A percentile compares a stretch with the other conserved stretches of the same genome.
These are phyloP conservation scores for Penicillium sp. DNA, from an alignment of 2,329 filamentous ascomycete species.

Conservation along the genomic window DNA sequence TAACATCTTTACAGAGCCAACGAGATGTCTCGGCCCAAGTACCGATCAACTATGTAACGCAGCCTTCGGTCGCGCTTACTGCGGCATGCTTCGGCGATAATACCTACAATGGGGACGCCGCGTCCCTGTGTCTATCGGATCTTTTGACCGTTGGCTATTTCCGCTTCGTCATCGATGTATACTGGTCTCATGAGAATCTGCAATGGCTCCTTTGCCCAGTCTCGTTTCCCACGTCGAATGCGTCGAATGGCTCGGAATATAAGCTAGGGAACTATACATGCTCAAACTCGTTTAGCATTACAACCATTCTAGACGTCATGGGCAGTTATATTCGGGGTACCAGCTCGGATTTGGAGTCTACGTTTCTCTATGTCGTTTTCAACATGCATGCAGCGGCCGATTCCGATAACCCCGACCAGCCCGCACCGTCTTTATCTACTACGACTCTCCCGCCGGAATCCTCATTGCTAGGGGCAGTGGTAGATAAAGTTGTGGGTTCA, in stretches of 20 bases:
- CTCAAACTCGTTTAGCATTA: conserved; percentile 50
- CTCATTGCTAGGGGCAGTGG: conserved; percentile 45
- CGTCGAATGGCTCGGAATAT: conserved; percentile 31
- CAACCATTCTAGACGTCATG: conserved; percentile 48
- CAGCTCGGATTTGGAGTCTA: conserved; percentile 52
- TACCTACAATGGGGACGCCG: conserved; percentile 51
- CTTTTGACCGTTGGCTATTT: conserved; percentile 58
- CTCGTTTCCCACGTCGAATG: conserved; percentile 38
- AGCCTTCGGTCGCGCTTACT: conserved; percentile 53
- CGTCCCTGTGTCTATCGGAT: conserved; percentile 59
- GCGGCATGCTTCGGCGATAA: conserved; percentile 56
- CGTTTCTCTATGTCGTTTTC: conserved; percentile 51
- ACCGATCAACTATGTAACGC: conserved; percentile 60
- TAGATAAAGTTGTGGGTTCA: conserved; percentile 46
- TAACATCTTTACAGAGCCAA: conserved; percentile 47
- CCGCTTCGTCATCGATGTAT: conserved; percentile 57
- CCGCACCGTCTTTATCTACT: conserved; percentile 39
- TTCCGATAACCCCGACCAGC: conserved; percentile 37
- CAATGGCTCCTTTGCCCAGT: conserved; percentile 62
- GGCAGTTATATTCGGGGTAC: conserved; percentile 52
- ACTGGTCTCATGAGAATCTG: conserved; percentile 55
- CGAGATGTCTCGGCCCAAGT: conserved; percentile 57
- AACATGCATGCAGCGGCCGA: conserved; percentile 58
- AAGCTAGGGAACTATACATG: conserved; percentile 55
- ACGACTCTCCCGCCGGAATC: conserved; percentile 42